Conservation (phyloP, 2,329 filamentous ascomycete genomes). For the Aspergillus terreus region DNA sequence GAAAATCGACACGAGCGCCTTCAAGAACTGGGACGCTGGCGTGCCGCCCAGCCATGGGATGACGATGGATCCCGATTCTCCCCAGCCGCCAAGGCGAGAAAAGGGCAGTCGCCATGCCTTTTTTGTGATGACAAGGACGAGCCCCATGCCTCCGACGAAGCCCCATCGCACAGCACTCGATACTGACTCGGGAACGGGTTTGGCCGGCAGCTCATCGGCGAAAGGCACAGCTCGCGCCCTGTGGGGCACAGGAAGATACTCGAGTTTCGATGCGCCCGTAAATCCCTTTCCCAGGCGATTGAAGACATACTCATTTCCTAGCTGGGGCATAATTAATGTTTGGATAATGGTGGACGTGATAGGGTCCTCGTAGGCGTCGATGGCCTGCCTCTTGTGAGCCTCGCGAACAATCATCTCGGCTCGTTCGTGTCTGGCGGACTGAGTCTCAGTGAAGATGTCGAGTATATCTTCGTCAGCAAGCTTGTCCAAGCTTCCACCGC, state of each 20-base stretch:
- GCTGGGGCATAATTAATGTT: neutral
- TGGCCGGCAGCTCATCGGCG: neutral
- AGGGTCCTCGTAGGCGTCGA: neutral
- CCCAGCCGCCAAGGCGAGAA: neutral
- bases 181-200: neutral
- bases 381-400: neutral
- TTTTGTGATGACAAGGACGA: neutral
- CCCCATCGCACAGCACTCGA: neutral
- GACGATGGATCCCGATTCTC: neutral
- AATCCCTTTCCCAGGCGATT: neutral
- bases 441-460: neutral
- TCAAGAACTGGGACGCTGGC: too few relatives aligned
- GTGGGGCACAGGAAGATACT: neutral
- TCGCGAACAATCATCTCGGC: neutral
- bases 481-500: neutral
- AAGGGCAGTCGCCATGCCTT: neutral
- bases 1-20: too few relatives aligned
- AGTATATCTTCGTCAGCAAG: neutral
- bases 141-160: neutral
- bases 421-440: neutral
- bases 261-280: neutral
- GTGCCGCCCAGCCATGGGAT: neutral
- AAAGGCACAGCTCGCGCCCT: neutral
- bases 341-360: neutral
- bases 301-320: neutral